Evolutionary conservation across 805 yeast species (phyloP).

Genomic region (Spathaspora boniae): DNA sequence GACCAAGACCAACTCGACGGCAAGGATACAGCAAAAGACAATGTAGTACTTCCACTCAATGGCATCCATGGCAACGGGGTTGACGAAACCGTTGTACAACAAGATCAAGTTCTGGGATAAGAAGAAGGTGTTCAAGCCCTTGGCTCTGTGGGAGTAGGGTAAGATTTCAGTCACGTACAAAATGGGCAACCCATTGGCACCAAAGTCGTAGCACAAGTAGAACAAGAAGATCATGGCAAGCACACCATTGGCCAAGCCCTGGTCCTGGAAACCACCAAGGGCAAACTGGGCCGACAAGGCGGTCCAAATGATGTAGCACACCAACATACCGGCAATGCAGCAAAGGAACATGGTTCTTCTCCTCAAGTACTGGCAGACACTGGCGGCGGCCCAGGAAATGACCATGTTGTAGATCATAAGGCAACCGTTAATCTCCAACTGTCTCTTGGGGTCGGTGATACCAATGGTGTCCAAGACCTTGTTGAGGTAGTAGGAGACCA

Average conservation of each 20-base stretch:
- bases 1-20: conserved; percentile 24
- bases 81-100: conserved; percentile 27
- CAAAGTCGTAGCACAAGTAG: conserved; percentile 20
- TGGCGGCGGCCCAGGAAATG: conserved; percentile 20
- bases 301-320: conserved; percentile 22
- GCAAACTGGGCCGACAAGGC: conserved; percentile 21
- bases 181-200: conserved; percentile 46
- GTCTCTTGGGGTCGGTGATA: conserved; percentile 42
- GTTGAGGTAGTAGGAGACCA: conserved; percentile 49
- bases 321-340: conserved; percentile 25
- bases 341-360: conserved; percentile 27
- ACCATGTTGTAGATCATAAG: conserved; percentile 46
- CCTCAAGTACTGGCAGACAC: conserved; percentile 19
- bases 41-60: conserved; percentile 44
- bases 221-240: conserved; percentile 24
- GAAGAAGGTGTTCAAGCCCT: conserved; percentile 34
- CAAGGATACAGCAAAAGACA: conserved; percentile 31
- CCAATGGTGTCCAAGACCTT: conserved; percentile 53
- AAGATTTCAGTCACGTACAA: conserved; percentile 43
- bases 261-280: conserved; percentile 14
- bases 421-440: conserved; percentile 50
- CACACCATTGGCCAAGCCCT: conserved; percentile 17
- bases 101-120: conserved; percentile 17
- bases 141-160: conserved; percentile 38
- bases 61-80: conserved; percentile 39